Base-by-base conservation (phyloP, 208 protist species). In the Tritrichomonas musculus region DNA sequence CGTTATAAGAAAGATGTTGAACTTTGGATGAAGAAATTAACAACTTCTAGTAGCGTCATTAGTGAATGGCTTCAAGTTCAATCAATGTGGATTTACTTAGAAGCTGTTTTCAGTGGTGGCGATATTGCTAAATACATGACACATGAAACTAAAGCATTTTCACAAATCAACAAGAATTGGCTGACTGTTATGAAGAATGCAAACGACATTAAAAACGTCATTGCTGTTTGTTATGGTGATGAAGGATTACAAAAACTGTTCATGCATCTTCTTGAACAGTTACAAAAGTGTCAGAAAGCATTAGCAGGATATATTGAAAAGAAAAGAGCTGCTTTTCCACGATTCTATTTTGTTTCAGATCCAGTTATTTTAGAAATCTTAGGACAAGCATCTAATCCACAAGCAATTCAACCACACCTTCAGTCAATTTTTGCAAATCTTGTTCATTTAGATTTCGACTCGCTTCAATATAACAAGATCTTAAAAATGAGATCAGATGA, bases 341-440 rank as follows among this genome's bases (percentile, higher is more conserved):
- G 98, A 53, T 99, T 99, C 96, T 99, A 99, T 97, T 99, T 99
- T 94, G 97, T 99, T 49, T 99, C 98, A 55, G 97, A 99, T 94
- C 97, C 97, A 77, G 97, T 98, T 94, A 95, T 99, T 93, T 96
- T 99, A 41, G 97, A 99, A 95, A 98, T 99, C 95, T 95, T 99
- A 30, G 98, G 97, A 47, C 97, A 99, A 95, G 97, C 97, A 64
- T 72, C 92, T 33, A 69, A 94, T 92, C 93, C 92, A 57, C 65
- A 92, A 41, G 94, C 94, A 11, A 92, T 94, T 57, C 94, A 94
- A 50, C 66, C 92, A 92, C 94, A 92, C 64, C 93, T 94, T 33
- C 53, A 73, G 1, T 94, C 93, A 47, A 92, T 94, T n/a, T 94
- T 94, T 44, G 94, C 75, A 49, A 92, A 66, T 36, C 50, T 94